A percentile compares a stretch with the other conserved stretches of the same genome.
phyloP scores from a whole-genome alignment of 2,329 filamentous ascomycete species.

The Scorias spongiosa region DNA sequence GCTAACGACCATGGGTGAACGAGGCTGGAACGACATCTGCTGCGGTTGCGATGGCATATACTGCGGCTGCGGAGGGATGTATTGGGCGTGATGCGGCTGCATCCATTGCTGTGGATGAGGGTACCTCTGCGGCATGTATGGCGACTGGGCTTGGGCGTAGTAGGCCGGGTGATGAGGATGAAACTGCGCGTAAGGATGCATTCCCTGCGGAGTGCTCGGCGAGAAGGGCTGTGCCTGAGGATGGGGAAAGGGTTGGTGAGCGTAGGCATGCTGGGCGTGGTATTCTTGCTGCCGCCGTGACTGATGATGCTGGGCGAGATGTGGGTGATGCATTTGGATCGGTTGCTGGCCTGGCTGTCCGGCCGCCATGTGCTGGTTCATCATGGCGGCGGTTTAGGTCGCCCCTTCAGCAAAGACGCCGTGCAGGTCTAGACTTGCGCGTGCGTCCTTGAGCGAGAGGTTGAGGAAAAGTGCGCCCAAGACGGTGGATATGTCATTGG shows the following conservation, averaged over 20 bases:
- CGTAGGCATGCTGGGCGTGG: slow-evolving; percentile 20
- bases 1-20: slow-evolving; percentile 31
- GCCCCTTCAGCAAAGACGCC: slow-evolving; percentile 3
- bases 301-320: slow-evolving; percentile 5
- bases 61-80: slow-evolving; percentile 22
- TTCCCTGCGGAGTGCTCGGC: slow-evolving; percentile 17
- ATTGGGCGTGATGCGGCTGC: slow-evolving; percentile 15
- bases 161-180: slow-evolving; percentile 4
- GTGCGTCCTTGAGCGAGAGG: neutral
- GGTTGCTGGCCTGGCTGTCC: slow-evolving; percentile 35
- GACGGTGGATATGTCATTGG: neutral
- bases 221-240: slow-evolving; percentile 1
- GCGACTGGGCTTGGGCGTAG: neutral
- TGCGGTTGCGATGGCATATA: slow-evolving; percentile 22
- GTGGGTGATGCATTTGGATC: slow-evolving; percentile 20
- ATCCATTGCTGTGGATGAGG: slow-evolving; percentile 22
- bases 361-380: slow-evolving; percentile 65
- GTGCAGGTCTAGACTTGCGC: slow-evolving; percentile 5
- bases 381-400: slow-evolving; percentile 45
- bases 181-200: slow-evolving; percentile 22
- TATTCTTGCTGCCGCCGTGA: slow-evolving; percentile 26
- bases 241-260: slow-evolving; percentile 21
- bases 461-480: neutral
- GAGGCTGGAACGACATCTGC: slow-evolving; percentile 19
- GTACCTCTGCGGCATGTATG: slow-evolving; percentile 24